Percentiles rank a stretch among this genome's conserved stretches.
phyloP scores from a whole-genome alignment of 345 rosid species.

The Eucalyptus caleyi region DNA sequence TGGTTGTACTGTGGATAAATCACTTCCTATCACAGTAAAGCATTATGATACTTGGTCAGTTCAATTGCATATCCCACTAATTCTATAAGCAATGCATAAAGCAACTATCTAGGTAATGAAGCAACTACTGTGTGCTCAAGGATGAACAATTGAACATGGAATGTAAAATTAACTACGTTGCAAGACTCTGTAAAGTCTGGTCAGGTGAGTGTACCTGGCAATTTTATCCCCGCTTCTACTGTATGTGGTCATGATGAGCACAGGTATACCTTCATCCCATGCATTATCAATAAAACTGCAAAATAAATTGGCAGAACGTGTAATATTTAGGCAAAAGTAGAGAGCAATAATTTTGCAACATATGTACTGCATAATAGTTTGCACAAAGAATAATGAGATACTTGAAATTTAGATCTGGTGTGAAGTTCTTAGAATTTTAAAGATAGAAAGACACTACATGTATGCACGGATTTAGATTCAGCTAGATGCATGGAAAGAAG shows the following conservation, averaged over 20 bases:
- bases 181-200: neutral
- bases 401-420: neutral
- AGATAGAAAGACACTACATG: neutral
- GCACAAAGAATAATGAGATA: neutral
- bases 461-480: neutral
- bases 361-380: neutral
- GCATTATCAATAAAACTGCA: slow-evolving; percentile 81
- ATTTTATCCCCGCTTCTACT: slow-evolving; percentile 65
- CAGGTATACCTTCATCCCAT: slow-evolving; percentile 42
- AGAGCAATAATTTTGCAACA: neutral
- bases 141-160: neutral
- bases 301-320: neutral
- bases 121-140: neutral
- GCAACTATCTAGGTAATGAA: neutral
- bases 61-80: neutral
- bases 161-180: neutral
- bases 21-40: neutral
- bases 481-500: neutral
- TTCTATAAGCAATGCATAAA: neutral
- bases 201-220: slow-evolving; percentile 34
- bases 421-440: neutral
- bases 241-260: slow-evolving; percentile 50
- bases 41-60: neutral
- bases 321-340: neutral
- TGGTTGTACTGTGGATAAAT: neutral